A percentile compares a stretch with the other conserved stretches of the same genome.
Evolutionary conservation across 1,284 basidiomycete genomes (phyloP).

Genomic region (Mrakiaceae sp.): DNA sequence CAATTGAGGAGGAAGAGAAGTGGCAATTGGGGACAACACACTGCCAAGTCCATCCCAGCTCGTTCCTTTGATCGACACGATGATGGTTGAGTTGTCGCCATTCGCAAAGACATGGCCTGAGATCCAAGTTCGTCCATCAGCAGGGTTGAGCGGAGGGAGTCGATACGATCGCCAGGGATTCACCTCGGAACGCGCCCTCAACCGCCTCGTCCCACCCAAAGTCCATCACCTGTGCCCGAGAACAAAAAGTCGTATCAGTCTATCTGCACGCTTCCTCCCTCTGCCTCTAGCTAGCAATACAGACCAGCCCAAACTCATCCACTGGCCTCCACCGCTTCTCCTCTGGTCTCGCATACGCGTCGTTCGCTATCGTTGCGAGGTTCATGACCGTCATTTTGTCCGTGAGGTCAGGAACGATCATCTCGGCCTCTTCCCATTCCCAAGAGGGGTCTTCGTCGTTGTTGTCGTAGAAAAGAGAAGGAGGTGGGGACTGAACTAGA

Average conservation of each 20-base stretch:
- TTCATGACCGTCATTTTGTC: conserved; percentile 65
- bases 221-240: background rate
- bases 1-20: background rate
- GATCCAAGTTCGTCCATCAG: background rate
- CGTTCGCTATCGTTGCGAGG: conserved; percentile 80
- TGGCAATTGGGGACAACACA: conserved; percentile 33
- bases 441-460: no score
- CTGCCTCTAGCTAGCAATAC: background rate
- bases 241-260: background rate
- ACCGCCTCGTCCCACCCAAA: no score
- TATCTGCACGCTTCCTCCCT: no score
- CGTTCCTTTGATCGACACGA: conserved; percentile 90
- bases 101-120: conserved; percentile 76
- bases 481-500: no score
- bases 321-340: conserved; percentile 33
- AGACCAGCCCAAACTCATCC: conserved; percentile 27
- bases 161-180: background rate
- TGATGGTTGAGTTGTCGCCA: conserved; percentile 69
- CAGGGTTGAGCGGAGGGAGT: background rate
- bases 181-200: no score
- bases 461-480: no score
- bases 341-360: conserved; percentile 1
- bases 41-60: no score
- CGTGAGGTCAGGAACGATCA: conserved; percentile 48
- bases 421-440: conserved; percentile 28